Conservation (phyloP, 768 basidiomycete genomes). For the Auriscalpium microsporum region DNA sequence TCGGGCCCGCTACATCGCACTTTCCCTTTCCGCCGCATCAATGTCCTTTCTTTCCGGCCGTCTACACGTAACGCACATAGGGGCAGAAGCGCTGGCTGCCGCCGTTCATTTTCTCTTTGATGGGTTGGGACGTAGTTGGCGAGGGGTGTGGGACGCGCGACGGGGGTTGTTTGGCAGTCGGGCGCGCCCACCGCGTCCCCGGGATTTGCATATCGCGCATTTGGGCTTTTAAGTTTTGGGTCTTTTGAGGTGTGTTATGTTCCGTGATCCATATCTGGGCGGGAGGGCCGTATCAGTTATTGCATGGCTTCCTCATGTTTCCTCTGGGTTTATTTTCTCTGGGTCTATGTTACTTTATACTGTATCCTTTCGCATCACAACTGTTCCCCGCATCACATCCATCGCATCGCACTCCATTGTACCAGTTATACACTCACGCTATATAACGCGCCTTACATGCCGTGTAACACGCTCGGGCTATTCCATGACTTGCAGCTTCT, state of each 20-base stretch:
- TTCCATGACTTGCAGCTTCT: too few species aligned
- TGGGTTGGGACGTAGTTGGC: background rate
- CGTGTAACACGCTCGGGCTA: too few species aligned
- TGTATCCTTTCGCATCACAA: background rate
- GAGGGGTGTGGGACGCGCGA: background rate
- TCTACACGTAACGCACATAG: background rate
- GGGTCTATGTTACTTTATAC: too few species aligned
- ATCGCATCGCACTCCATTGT: background rate
- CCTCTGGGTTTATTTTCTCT: background rate
- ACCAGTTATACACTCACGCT: background rate
- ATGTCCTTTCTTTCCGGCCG: background rate
- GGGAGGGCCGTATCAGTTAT: background rate
- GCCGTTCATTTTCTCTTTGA: too few species aligned
- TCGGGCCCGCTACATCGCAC: too few species aligned
- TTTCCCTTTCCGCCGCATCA: too few species aligned
- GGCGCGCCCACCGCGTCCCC: background rate
- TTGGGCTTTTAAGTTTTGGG: background rate
- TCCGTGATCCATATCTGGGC: background rate
- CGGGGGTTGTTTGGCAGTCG: background rate
- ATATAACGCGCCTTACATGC: too few species aligned
- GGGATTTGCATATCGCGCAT: background rate
- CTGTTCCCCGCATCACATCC: background rate
- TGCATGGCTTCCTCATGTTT: background rate
- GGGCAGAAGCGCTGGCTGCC: background rate
- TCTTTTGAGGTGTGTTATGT: background rate